Base-by-base conservation (phyloP, 805 yeast species). In the Starmerella ratchasimensis region DNA sequence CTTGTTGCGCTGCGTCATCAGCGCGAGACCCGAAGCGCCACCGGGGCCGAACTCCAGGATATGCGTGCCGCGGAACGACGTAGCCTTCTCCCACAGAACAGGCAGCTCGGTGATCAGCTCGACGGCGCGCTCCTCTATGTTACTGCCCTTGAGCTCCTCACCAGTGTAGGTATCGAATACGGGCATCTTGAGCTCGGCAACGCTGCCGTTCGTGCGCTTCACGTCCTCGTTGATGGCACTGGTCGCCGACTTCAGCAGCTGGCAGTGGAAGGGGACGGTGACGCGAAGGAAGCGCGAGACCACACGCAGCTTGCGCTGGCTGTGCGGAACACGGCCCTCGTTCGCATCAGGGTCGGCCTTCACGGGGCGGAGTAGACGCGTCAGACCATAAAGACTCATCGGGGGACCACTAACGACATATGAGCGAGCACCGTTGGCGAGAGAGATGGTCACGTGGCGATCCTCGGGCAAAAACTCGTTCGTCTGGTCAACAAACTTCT, bases 41-140 rank as follows among this genome's bases (percentile, higher is more conserved):
- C 99, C 98, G 45, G 98, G 99, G 58, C 99, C 99, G 53, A 90
- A 90, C 64, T 90, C 99, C 45, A 90, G 61, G 52, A 90, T 72
- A 59, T 90, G 98, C 33, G 96, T 80, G 33, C 71, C 59, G 17
- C 42, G 36, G 59, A 81, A 82, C 48, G 72, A 58, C 26, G 96
- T 86, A 22, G 97, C 93, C 21, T 51, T 49, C 65, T 90, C 97
- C 99, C 99, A 90, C 63, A 81, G 71, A 47, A 90, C 99, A 31
- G 94, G 83, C 54, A 82, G 70, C 55, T 75, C 76, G 37, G 90
- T 82, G 60, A 90, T 86, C 54, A 86, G 78, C 58, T 74, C 74
- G 43, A 80, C 76, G 42, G 82, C 67, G 61, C 95, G 76, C 21
- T 68, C 65, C 13, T 80, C 68, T 33, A 71, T 76, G 10, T 58